A percentile compares a stretch with the other conserved stretches of the same genome.
Conservation (phyloP, 192 early-diverging fungal genomes). For the Coemansia sp. region DNA sequence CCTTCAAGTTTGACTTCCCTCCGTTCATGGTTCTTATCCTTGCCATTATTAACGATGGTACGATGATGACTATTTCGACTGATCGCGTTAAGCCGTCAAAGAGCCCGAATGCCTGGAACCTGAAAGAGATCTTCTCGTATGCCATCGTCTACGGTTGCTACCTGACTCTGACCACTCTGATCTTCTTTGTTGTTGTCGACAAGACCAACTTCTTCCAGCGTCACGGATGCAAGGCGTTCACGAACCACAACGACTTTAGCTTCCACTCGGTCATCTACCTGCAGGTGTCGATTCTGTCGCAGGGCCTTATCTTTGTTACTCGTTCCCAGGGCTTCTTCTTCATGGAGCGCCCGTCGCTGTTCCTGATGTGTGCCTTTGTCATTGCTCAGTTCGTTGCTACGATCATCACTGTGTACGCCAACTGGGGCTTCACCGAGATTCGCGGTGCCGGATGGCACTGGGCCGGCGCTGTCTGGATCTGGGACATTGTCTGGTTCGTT, state of each 20-base stretch:
- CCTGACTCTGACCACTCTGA: conserved; percentile 76
- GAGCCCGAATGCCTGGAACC: conserved; percentile 84
- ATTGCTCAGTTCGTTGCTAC: conserved; percentile 70
- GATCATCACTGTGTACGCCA: conserved; percentile 80
- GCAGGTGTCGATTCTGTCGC: conserved; percentile 75
- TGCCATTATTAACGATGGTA: conserved; percentile 89
- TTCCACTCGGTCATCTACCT: conserved; percentile 77
- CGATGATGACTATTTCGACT: conserved; percentile 88
- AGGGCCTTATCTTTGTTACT: conserved; percentile 76
- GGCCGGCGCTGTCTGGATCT: conserved; percentile 75
- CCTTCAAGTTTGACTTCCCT: conserved; percentile 79
- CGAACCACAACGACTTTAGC: conserved; percentile 61
- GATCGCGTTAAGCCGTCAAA: conserved; percentile 80
- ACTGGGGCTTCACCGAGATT: conserved; percentile 76
- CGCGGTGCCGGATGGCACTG: conserved; percentile 71
- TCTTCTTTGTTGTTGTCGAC: conserved; percentile 63
- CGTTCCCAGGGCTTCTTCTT: conserved; percentile 75
- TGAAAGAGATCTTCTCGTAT: conserved; percentile 82
- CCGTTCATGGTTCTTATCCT: conserved; percentile 84
- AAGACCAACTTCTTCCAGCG: conserved; percentile 66
- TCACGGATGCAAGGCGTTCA: conserved; percentile 54
- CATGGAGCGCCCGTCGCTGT: conserved; percentile 67
- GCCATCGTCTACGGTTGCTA: conserved; percentile 85
- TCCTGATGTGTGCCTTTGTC: conserved; percentile 65
- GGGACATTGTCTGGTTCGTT: conserved; percentile 77